Conservation (phyloP, 179 eudicot species). For the Camellia oleifera region DNA sequence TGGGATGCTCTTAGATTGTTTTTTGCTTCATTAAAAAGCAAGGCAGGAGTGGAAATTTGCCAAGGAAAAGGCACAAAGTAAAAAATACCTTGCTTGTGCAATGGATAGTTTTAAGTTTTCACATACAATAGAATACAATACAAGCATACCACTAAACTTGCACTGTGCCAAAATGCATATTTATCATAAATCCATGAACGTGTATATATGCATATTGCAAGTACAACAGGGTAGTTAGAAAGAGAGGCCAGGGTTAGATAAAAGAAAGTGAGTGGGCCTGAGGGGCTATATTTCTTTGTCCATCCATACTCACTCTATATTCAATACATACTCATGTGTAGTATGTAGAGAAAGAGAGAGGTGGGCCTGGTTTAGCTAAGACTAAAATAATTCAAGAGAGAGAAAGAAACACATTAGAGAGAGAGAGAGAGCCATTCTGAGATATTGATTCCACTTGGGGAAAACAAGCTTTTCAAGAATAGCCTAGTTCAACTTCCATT, state of each 20-base stretch:
- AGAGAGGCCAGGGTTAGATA: neutral
- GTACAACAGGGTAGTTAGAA: slow-evolving; percentile 7
- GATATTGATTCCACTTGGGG: slow-evolving; percentile 19
- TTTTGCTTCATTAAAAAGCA: slow-evolving; percentile 13
- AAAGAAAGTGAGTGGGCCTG: slow-evolving; percentile 6
- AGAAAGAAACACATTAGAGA: neutral
- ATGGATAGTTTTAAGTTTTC: slow-evolving; percentile 6
- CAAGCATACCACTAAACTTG: slow-evolving; percentile 3
- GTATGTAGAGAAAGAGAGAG: slow-evolving; percentile 17
- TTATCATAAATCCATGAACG: slow-evolving; percentile 1
- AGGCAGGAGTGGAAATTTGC: slow-evolving; percentile 4
- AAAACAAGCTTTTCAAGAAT: neutral
- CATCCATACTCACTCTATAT: no score
- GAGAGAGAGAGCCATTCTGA: neutral
- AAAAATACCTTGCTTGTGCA: slow-evolving; percentile 15
- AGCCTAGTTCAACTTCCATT: slow-evolving; percentile 23
- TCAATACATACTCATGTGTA: slow-evolving; percentile 8
- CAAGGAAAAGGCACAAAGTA: neutral
- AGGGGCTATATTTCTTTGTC: neutral
- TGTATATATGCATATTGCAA: slow-evolving; percentile 12
- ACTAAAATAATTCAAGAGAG: neutral
- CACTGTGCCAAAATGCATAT: slow-evolving; percentile 7
- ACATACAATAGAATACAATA: neutral
- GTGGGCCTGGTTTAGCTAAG: neutral
- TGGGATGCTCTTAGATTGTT: neutral